These are phyloP conservation scores for Selaginella tamariscina DNA, from an alignment of 75 land plant genomes.

Conservation along the genomic window DNA sequence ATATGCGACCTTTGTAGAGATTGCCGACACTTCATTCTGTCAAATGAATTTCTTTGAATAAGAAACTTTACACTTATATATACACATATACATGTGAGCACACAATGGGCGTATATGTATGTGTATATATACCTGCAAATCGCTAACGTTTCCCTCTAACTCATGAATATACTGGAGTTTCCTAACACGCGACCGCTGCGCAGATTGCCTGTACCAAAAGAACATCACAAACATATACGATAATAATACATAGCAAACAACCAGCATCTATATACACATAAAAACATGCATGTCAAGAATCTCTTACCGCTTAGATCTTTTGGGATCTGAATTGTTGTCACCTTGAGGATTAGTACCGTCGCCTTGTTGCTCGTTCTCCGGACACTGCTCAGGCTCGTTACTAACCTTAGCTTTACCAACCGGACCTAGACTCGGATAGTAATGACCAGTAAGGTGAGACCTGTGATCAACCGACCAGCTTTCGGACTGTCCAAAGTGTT, in stretches of 20 bases:
- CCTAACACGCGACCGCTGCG: slow-evolving; percentile 85
- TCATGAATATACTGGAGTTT: slow-evolving; percentile 94
- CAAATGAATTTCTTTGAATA: background rate
- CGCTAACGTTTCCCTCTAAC: slow-evolving; percentile 73
- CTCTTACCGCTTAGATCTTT: slow-evolving; percentile 64
- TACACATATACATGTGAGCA: background rate
- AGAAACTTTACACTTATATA: background rate
- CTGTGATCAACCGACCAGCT: slow-evolving; percentile 19
- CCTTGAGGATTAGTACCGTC: slow-evolving; percentile 29
- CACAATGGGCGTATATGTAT: background rate
- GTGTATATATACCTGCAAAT: slow-evolving; percentile 46
- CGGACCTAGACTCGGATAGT: background rate
- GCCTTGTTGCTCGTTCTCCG: slow-evolving; percentile 25
- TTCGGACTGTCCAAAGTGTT: slow-evolving; percentile 16
- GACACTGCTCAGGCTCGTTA: background rate
- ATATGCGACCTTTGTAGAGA: slow-evolving; percentile 84
- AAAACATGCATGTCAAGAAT: background rate
- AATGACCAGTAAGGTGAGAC: background rate
- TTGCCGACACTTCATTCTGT: slow-evolving; percentile 71
- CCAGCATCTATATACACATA: background rate
- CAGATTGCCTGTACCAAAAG: slow-evolving; percentile 61
- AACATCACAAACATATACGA: slow-evolving; percentile 34
- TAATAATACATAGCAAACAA: background rate
- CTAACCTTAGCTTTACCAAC: slow-evolving; percentile 16
- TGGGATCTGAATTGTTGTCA: slow-evolving; percentile 51